phyloP scores from a whole-genome alignment of 257 asterid species.

The Scutellaria galericulata region DNA sequence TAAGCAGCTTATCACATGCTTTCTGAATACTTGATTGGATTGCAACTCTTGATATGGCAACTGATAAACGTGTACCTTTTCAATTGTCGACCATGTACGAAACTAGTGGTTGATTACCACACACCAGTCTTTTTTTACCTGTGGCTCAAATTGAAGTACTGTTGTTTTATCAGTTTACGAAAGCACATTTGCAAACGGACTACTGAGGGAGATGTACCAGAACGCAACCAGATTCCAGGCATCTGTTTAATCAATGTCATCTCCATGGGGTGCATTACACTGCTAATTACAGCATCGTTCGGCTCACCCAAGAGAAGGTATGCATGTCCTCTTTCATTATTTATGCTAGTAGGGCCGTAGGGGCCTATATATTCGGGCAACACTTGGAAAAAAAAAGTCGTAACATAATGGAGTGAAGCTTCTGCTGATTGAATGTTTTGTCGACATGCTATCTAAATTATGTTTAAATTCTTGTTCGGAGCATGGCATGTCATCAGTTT shows the following conservation, averaged over 20 bases:
- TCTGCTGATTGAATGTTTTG: conserved; percentile 37
- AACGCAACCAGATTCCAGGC: conserved; percentile 27
- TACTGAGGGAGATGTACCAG: background rate
- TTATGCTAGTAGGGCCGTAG: conserved; percentile 19
- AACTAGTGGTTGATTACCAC: conserved; percentile 7
- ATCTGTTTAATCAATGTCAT: conserved; percentile 31
- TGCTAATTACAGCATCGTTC: background rate
- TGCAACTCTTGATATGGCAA: background rate
- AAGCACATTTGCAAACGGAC: conserved; percentile 13
- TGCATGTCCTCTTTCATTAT: background rate
- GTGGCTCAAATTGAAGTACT: background rate
- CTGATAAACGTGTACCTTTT: background rate
- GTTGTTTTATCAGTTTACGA: conserved; percentile 24
- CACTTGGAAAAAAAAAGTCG: conserved; percentile 11
- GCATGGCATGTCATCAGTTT: conserved; percentile 35
- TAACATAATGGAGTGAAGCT: conserved; percentile 11
- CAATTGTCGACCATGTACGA: conserved; percentile 2
- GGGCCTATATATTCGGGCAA: conserved; percentile 15
- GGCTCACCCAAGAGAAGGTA: conserved; percentile 25
- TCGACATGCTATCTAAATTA: conserved; percentile 9
- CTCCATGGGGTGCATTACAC: conserved; percentile 23
- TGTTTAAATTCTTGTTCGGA: background rate
- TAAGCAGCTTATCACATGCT: background rate
- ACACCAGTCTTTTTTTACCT: background rate
- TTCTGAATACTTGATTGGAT: conserved; percentile 19